phyloP scores from a whole-genome alignment of 345 rosid species.

The Gossypium anomalum region DNA sequence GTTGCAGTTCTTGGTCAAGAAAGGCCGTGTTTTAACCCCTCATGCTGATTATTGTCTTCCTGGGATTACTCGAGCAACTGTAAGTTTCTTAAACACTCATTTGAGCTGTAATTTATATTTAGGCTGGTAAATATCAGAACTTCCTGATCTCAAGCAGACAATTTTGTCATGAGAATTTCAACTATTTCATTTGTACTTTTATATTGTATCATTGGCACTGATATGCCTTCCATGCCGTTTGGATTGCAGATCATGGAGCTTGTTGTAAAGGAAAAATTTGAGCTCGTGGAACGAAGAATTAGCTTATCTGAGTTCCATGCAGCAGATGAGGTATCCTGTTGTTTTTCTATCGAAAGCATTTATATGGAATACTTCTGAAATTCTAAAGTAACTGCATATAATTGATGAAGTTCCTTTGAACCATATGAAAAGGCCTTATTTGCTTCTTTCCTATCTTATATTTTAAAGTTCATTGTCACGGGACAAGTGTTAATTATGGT shows the following conservation, averaged over 20 bases:
- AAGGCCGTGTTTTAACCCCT: constrained; percentile 74
- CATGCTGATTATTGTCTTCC: constrained; percentile 95
- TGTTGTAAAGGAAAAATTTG: constrained; percentile 57
- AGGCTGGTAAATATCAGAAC: neutral
- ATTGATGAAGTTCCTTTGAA: neutral
- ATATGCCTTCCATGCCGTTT: neutral
- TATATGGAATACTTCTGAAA: neutral
- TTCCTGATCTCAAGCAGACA: neutral
- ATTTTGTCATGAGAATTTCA: too few relatives aligned
- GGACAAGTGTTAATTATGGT: too few relatives aligned
- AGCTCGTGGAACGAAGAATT: constrained; percentile 63
- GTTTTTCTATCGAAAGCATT: constrained; percentile 2
- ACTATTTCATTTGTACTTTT: neutral
- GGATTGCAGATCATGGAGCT: constrained; percentile 72
- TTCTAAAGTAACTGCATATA: neutral
- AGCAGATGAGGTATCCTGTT: constrained; percentile 66
- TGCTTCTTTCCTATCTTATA: neutral
- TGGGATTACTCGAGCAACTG: constrained; percentile 83
- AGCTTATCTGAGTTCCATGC: constrained; percentile 84
- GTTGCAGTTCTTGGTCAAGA: constrained; percentile 78
- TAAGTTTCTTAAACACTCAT: constrained; percentile 33
- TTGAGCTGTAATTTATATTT: neutral
- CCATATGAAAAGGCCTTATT: neutral
- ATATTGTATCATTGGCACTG: neutral
- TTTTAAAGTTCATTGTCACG: neutral